phyloP scores from a whole-genome alignment of 345 rosid genomes.

The Combretum micranthum region DNA sequence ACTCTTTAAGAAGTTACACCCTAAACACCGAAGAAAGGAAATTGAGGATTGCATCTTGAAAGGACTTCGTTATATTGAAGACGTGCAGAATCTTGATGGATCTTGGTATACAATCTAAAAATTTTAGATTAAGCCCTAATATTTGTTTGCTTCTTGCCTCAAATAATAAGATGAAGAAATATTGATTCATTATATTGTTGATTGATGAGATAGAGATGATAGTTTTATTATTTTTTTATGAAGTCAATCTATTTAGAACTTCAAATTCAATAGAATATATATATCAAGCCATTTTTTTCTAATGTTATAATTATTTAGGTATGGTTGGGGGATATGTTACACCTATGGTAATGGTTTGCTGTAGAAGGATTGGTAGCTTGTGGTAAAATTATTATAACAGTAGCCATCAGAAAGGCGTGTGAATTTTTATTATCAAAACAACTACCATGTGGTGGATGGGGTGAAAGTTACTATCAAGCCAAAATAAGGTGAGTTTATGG shows the following conservation, averaged over 20 bases:
- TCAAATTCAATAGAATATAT: neutral
- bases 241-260: too few relatives aligned
- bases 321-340: constrained; percentile 75
- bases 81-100: constrained; percentile 40
- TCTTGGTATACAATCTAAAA: constrained; percentile 25
- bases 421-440: constrained; percentile 42
- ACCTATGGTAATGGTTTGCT: constrained; percentile 48
- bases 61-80: constrained; percentile 27
- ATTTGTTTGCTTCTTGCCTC: too few relatives aligned
- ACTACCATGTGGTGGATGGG: constrained; percentile 60
- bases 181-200: too few relatives aligned
- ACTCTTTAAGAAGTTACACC: constrained; percentile 35
- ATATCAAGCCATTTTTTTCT: neutral
- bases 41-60: constrained; percentile 20
- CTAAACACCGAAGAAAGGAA: constrained; percentile 29
- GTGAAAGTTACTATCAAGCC: constrained; percentile 58
- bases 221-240: too few relatives aligned
- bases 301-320: constrained; percentile 19
- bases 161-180: too few relatives aligned
- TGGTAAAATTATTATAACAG: constrained; percentile 29
- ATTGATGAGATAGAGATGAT: too few relatives aligned
- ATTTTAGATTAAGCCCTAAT: neutral
- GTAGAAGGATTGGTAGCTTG: constrained; percentile 44
- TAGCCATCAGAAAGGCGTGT: constrained; percentile 42
- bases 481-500: constrained; percentile 21